Evolutionary conservation across 208 protist species (phyloP).

Genomic region (Novymonas esmeraldas): DNA sequence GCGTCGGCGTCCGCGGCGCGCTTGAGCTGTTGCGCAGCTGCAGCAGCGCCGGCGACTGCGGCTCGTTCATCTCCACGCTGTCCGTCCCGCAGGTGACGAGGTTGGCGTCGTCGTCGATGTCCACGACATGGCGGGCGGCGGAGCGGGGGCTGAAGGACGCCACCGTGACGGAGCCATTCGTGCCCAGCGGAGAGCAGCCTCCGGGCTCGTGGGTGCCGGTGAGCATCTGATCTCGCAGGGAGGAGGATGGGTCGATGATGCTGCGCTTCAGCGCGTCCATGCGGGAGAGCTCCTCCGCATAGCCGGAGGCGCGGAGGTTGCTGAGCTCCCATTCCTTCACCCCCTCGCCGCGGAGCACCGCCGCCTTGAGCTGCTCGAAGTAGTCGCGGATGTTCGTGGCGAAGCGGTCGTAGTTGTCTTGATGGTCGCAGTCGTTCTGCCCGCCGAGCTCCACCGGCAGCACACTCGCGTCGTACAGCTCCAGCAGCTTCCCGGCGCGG

Average conservation of each 20-base stretch:
- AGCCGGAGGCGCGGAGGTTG: constrained; percentile 40
- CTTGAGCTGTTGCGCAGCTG: not conserved
- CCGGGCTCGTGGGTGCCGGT: not conserved
- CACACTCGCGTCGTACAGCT: constrained; percentile 58
- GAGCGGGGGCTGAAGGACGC: constrained; percentile 7
- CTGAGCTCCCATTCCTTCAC: constrained; percentile 86
- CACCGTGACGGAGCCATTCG: not conserved
- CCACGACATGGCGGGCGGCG: not conserved
- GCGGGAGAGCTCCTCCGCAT: constrained; percentile 17
- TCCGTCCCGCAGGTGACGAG: constrained; percentile 40
- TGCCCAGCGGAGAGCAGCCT: not conserved
- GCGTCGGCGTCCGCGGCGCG: not conserved
- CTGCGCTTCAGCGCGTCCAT: constrained; percentile 34
- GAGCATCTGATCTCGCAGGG: constrained; percentile 2
- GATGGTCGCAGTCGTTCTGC: constrained; percentile 65
- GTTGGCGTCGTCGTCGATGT: constrained; percentile 31
- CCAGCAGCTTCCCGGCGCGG: constrained; percentile 52
- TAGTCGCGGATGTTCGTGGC: constrained; percentile 53
- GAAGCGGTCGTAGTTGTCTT: constrained; percentile 50
- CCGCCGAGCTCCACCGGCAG: constrained; percentile 68
- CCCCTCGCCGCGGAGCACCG: constrained; percentile 41
- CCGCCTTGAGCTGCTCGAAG: constrained; percentile 45
- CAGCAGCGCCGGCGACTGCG: not conserved
- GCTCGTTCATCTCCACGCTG: constrained; percentile 9
- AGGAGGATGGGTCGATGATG: constrained; percentile 15